A percentile compares a stretch with the other conserved stretches of the same genome.
phyloP scores from a whole-genome alignment of 1,284 basidiomycete genomes.

The Pascua sp. region DNA sequence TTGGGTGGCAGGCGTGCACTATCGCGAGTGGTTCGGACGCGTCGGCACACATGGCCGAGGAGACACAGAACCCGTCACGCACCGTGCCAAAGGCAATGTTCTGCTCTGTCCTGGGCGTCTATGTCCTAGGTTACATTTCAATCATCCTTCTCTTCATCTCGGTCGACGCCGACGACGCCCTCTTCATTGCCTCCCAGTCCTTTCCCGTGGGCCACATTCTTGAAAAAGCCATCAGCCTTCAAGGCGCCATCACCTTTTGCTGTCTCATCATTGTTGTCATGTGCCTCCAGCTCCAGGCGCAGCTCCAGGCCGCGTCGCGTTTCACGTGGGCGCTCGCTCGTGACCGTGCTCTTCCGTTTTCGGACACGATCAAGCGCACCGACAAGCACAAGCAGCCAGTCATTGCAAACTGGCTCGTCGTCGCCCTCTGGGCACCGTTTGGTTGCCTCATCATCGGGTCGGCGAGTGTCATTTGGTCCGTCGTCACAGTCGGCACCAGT shows the following conservation, averaged over 20 bases:
- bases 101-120: conserved; percentile 33
- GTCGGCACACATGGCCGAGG: conserved; percentile 41
- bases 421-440: conserved; percentile 32
- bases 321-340: conserved; percentile 48
- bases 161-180: conserved; percentile 33
- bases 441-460: conserved; percentile 29
- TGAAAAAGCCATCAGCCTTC: conserved; percentile 29
- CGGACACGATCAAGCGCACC: conserved; percentile 35
- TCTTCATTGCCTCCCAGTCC: conserved; percentile 22
- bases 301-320: conserved; percentile 46
- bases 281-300: conserved; percentile 43
- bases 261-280: conserved; percentile 26
- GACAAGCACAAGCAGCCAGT: conserved; percentile 38
- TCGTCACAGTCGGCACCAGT: conserved; percentile 37
- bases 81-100: conserved; percentile 49
- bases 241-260: conserved; percentile 36
- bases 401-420: conserved; percentile 41
- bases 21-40: conserved; percentile 38
- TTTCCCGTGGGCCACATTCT: conserved; percentile 47
- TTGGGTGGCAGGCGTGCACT: conserved; percentile 44
- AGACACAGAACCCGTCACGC: conserved; percentile 46
- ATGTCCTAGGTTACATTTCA: conserved; percentile 43
- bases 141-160: conserved; percentile 43
- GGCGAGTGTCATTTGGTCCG: conserved; percentile 29
- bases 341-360: conserved; percentile 48